Evolutionary conservation across 2,329 filamentous ascomycete species (phyloP).

Genomic region (Aspergillus sp.): DNA sequence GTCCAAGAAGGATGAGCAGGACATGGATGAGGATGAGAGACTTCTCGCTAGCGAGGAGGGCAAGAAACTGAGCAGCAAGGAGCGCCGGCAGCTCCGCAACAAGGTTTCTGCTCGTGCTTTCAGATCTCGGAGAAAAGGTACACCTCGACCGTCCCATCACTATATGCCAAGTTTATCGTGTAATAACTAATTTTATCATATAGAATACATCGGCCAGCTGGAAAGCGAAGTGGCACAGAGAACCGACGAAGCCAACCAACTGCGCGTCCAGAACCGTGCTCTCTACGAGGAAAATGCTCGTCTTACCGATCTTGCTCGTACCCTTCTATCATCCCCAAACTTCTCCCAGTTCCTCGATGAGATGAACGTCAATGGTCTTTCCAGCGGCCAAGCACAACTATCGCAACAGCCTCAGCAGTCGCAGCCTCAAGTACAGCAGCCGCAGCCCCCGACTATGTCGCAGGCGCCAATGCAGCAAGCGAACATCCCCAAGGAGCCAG

Average conservation of each 20-base stretch:
- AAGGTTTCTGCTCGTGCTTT: slow-evolving; percentile 98
- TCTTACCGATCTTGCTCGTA: slow-evolving; percentile 73
- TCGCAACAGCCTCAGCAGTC: slow-evolving; percentile 38
- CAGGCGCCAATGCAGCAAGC: slow-evolving; percentile 43
- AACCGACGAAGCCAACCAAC: slow-evolving; percentile 77
- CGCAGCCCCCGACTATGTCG: slow-evolving; percentile 29
- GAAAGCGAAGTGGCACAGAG: slow-evolving; percentile 85
- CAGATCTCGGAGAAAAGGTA: slow-evolving; percentile 97
- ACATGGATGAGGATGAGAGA: slow-evolving; percentile 98
- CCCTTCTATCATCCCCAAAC: slow-evolving; percentile 75
- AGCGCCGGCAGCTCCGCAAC: slow-evolving; percentile 94
- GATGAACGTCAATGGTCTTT: slow-evolving; percentile 61
- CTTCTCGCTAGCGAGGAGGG: slow-evolving; percentile 94
- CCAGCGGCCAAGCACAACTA: slow-evolving; percentile 36
- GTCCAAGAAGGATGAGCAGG: slow-evolving; percentile 89
- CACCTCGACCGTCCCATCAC: background rate
- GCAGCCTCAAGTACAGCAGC: slow-evolving; percentile 39
- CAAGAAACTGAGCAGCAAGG: slow-evolving; percentile 98
- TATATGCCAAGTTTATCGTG: background rate
- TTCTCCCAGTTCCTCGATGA: slow-evolving; percentile 80
- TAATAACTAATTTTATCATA: slow-evolving; percentile 50
- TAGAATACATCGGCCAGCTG: slow-evolving; percentile 95
- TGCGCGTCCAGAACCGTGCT: slow-evolving; percentile 77
- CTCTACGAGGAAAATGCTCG: slow-evolving; percentile 84
- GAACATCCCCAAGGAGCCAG: slow-evolving; percentile 65